Evolutionary conservation across 495 filamentous ascomycete genomes (phyloP), one percentile per base, ranked within the genome.

Genomic region (Alectoria sarmentosa): DNA sequence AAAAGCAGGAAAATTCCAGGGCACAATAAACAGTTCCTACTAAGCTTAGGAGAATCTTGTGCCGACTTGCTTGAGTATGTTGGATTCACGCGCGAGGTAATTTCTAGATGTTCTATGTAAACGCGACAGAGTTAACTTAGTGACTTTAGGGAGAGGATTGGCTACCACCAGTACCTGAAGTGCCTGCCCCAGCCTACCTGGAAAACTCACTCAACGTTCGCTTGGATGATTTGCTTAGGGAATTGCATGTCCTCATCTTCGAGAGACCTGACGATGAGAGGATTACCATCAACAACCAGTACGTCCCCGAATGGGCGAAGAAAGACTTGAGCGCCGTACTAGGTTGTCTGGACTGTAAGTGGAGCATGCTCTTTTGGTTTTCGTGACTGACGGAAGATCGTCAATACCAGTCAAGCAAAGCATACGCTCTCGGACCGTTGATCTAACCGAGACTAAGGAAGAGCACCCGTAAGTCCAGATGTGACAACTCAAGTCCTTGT

Each of bases 1-100:
- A 68, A 72, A 38, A 76, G 78, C 42, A 85, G 83, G 71, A 68
- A 74, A 28, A 89, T 93, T 62, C 81, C 84, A 6, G 79, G 80
- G 19, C 74, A 82, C 11, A 92, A 92, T 74, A 92, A 90, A 72
- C 82, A 81, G 21, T 95, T 90, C 69, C 76, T 83, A 60, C 77
- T 86, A 19, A 82, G 85, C 48, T 88, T 92, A 71, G 88, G 90
- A 19, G 75, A 74, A 32, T 79, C 83, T 23, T 90, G 89, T 71
- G 76, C 83, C 63, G 75, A 81, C 39, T 69, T 92, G 41, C 77
- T 92, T 42, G 78, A 79, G 58, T 85, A 82, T 44, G 73, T 92
- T 5, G 87, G 83, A 6, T 93, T 92, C 68, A 69, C 66, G 32
- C 69, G 70, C 32, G 73, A 76, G 71, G 80, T 81, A 66, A 28